Evolutionary conservation across 1,139 yeast genomes (phyloP).

Genomic region (Yamadazyma friedrichii): DNA sequence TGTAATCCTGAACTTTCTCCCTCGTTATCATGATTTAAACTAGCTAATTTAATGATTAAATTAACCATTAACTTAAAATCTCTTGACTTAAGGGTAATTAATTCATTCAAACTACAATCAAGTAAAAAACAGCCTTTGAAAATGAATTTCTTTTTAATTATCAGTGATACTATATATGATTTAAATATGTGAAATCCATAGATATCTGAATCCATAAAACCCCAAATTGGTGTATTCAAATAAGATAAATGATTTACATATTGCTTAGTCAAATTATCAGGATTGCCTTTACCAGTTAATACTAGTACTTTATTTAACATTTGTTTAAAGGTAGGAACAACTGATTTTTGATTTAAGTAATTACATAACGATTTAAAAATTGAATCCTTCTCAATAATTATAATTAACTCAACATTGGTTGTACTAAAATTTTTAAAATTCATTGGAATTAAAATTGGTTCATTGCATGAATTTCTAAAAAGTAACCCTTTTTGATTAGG

Average conservation of each 20-base stretch:
- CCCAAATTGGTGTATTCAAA: constrained; percentile 33
- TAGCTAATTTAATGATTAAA: constrained; percentile 16
- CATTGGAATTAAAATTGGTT: constrained; percentile 28
- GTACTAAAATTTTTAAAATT: constrained; percentile 3
- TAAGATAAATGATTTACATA: constrained; percentile 20
- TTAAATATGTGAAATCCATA: constrained; percentile 64
- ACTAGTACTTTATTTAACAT: constrained; percentile 22
- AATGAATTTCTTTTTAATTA: constrained; percentile 8
- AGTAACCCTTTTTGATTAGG: constrained; percentile 68
- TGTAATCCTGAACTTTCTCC: neutral
- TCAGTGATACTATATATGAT: constrained; percentile 20
- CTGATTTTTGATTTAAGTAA: constrained; percentile 13
- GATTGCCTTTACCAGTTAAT: constrained; percentile 70
- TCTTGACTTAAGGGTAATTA: constrained; percentile 28
- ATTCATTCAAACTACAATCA: constrained; percentile 32
- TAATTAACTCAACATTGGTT: constrained; percentile 20
- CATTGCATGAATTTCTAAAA: constrained; percentile 30
- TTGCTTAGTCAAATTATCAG: constrained; percentile 35
- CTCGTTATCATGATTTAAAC: constrained; percentile 6
- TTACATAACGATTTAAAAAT: constrained; percentile 36
- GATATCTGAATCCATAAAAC: constrained; percentile 59
- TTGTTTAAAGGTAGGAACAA: neutral
- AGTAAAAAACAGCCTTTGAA: constrained; percentile 33
- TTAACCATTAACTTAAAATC: constrained; percentile 37
- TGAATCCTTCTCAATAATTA: constrained; percentile 70